phyloP scores from a whole-genome alignment of 1,284 basidiomycete genomes.

The Trametes polyzona region DNA sequence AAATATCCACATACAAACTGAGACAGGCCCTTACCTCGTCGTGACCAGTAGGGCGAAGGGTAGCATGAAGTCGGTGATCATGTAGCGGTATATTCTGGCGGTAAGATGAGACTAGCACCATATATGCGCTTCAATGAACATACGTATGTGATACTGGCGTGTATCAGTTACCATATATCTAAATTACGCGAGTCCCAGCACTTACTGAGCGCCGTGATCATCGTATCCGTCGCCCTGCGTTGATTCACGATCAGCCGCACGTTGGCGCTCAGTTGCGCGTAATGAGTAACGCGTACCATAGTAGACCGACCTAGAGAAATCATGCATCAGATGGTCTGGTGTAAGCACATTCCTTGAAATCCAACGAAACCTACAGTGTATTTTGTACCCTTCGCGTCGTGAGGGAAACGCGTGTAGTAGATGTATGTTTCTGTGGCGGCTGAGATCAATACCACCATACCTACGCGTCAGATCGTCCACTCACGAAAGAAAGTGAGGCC shows the following conservation, averaged over 20 bases:
- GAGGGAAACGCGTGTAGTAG: conserved; percentile 43
- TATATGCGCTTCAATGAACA: neutral
- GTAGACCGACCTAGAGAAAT: conserved; percentile 34
- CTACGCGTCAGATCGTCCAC: conserved; percentile 18
- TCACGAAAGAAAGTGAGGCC: conserved; percentile 49
- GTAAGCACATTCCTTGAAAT: neutral
- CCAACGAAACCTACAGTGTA: conserved; percentile 32
- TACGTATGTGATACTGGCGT: conserved; percentile 46
- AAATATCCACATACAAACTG: no score
- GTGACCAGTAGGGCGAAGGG: conserved; percentile 37
- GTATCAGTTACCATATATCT: neutral
- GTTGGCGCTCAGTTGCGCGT: neutral
- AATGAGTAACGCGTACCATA: conserved; percentile 30
- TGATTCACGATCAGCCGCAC: neutral
- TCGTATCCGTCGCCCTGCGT: conserved; percentile 32
- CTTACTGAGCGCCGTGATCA: conserved; percentile 35
- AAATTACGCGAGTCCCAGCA: no score
- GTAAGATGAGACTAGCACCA: neutral
- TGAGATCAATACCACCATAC: no score
- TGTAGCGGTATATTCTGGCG: conserved; percentile 39
- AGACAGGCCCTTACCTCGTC: conserved; percentile 36
- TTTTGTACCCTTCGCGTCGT: conserved; percentile 34
- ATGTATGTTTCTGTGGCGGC: conserved; percentile 41
- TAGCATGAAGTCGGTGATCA: conserved; percentile 40
- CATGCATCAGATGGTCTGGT: neutral